Evolutionary conservation across 2,329 filamentous ascomycete species (phyloP), one percentile per base, ranked within the genome.

Genomic region (Bipolaris zeicola): DNA sequence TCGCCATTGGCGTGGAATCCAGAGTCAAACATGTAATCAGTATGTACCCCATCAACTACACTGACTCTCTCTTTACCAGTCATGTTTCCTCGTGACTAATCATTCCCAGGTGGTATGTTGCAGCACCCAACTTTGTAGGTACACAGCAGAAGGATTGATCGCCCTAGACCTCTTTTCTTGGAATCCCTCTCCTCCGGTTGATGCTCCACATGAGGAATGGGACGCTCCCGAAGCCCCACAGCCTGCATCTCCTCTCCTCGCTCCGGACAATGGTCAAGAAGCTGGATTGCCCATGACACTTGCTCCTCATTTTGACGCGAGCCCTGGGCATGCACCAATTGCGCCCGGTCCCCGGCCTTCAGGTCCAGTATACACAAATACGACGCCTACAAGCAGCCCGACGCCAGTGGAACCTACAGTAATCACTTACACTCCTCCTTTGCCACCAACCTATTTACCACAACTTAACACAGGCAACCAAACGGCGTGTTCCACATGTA

Each of bases 81-180:
- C 36, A 28, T 33, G 20, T 13, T 31, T 18, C 3, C 20, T n/a
- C 22, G 7, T 28, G 10, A 46, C 60, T 65, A 53, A 65, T 58
- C 38, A 16, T 20, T 37, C 8, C 16, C 39, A 70, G 67, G 54
- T 41, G 60, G 69, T 70, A 63, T 47, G 67, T 58, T 6, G 28
- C 33, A 3, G 13, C 13, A 6, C 22, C 38, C 7, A 13, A 16
- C 28, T 26, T 37, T 6, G 16, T 10, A 7, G 28, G 13, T 36
- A 48, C 11, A 26, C 33, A 45, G 28, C 33, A 33, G 37, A 18
- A 16, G 6, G 18, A 54, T 39, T 58, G 42, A 57, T n/a, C 11
- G 8, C 31, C 24, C 14, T 22, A 60, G 58, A 24, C 11, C 28
- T 43, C 22, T 44, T 44, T 34, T 16, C 11, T 11, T 50, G 39